A percentile compares a stretch with the other conserved stretches of the same genome.
These are phyloP conservation scores for Ascochyta clinopodiicola DNA, from an alignment of 2,329 filamentous ascomycete genomes.

Conservation along the genomic window DNA sequence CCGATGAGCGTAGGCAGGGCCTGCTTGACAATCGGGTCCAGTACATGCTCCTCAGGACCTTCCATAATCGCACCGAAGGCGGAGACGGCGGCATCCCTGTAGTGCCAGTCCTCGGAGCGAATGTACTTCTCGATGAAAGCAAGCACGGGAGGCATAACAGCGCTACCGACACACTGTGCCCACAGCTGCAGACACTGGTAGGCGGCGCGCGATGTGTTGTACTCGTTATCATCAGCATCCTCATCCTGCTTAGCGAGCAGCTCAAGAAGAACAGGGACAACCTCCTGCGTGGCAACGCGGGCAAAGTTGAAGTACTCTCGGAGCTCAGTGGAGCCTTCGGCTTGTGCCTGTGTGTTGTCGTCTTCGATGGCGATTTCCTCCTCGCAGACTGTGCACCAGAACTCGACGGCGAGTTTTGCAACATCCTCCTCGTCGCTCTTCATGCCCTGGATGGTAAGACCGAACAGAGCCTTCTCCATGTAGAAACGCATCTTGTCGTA, in stretches of 20 bases:
- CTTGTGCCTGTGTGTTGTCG: slow-evolving; percentile 79
- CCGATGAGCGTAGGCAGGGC: slow-evolving; percentile 88
- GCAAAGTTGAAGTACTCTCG: slow-evolving; percentile 96
- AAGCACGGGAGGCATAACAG: slow-evolving; percentile 85
- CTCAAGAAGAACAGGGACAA: slow-evolving; percentile 87
- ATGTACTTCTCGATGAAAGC: slow-evolving; percentile 91
- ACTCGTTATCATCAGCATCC: slow-evolving; percentile 95
- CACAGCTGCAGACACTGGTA: slow-evolving; percentile 98
- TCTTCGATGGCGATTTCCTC: slow-evolving; percentile 98
- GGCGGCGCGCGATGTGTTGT: slow-evolving; percentile 92
- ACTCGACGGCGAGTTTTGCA: slow-evolving; percentile 96
- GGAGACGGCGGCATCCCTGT: slow-evolving; percentile 92
- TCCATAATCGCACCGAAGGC: slow-evolving; percentile 99
- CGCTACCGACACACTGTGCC: slow-evolving; percentile 84
- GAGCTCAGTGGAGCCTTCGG: slow-evolving; percentile 80
- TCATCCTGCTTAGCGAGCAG: slow-evolving; percentile 97
- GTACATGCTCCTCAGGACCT: slow-evolving; percentile 87
- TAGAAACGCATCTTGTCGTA: slow-evolving; percentile 99
- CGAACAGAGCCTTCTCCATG: slow-evolving; percentile 99
- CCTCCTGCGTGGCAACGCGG: slow-evolving; percentile 88
- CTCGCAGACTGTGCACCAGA: slow-evolving; percentile 99
- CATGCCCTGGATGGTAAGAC: slow-evolving; percentile 97
- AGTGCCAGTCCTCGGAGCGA: slow-evolving; percentile 90
- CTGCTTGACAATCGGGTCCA: slow-evolving; percentile 95
- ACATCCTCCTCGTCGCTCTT: slow-evolving; percentile 98